These are phyloP conservation scores for Lobosporangium transversale DNA, from an alignment of 192 early-diverging fungal species.

Conservation along the genomic window DNA sequence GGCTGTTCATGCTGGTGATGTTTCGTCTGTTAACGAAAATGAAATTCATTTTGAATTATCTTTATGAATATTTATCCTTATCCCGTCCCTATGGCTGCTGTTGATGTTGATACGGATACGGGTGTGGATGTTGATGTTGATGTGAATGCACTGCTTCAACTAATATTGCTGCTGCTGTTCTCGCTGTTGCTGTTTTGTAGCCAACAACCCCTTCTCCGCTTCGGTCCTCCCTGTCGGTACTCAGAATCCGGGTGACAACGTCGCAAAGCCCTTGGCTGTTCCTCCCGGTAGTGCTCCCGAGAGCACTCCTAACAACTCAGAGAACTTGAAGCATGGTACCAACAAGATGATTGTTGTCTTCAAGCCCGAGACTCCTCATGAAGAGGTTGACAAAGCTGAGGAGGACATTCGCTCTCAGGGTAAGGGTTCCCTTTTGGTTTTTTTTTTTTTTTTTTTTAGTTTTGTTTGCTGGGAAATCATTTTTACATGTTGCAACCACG, in stretches of 20 bases:
- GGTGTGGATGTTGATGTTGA: no score
- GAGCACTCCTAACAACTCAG: background rate
- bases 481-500: no score
- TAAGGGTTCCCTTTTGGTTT: background rate
- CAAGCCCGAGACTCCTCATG: constrained; percentile 58
- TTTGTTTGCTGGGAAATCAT: no score
- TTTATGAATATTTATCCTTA: no score
- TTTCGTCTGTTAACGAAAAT: no score
- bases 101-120: no score
- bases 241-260: constrained; percentile 5
- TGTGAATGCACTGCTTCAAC: no score
- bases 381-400: constrained; percentile 30
- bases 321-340: background rate
- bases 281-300: constrained; percentile 10
- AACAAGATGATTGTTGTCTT: constrained; percentile 63
- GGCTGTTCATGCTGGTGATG: no score
- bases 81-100: no score
- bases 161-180: no score
- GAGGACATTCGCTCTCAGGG: constrained; percentile 16
- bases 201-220: constrained; percentile 6
- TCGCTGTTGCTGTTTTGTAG: no score
- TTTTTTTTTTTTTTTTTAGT: constrained; percentile 1
- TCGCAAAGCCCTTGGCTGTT: constrained; percentile 2
- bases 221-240: constrained; percentile 31
- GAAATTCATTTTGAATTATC: no score